These are phyloP conservation scores for Xylariaceae sp. DNA, from an alignment of 2,329 filamentous ascomycete species.

Conservation along the genomic window DNA sequence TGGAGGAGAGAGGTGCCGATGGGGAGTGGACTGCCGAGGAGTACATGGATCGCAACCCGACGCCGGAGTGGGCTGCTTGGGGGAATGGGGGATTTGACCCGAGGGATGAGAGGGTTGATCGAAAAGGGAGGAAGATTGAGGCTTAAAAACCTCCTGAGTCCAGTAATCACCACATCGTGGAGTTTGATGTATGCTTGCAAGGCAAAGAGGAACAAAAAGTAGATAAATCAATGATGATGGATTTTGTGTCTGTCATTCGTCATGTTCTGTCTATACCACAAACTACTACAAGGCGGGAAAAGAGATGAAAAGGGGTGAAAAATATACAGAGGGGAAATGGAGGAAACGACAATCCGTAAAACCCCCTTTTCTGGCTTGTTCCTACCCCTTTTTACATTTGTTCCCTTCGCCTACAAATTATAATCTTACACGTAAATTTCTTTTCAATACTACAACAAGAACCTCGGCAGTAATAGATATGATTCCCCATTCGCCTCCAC, in stretches of 20 bases:
- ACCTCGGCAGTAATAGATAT: conserved; percentile 1
- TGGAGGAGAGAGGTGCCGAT: conserved; percentile 64
- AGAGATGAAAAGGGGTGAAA: too few species aligned
- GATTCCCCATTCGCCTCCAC: too few species aligned
- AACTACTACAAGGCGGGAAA: too few species aligned
- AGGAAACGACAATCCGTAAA: too few species aligned
- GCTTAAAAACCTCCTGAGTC: conserved; percentile 13
- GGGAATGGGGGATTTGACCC: conserved; percentile 94
- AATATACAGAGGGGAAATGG: too few species aligned
- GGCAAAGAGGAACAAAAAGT: too few species aligned
- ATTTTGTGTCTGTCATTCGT: too few species aligned
- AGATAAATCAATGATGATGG: too few species aligned
- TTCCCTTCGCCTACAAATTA: conserved; percentile 18
- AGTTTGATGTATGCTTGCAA: neutral
- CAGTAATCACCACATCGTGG: neutral
- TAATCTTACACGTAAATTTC: conserved; percentile 29
- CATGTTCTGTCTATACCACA: too few species aligned
- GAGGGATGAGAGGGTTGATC: conserved; percentile 78
- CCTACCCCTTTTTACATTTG: conserved; percentile 11
- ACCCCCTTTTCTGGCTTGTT: conserved; percentile 9
- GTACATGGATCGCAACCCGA: conserved; percentile 79
- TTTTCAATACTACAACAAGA: too few species aligned
- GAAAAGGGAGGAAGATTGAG: conserved; percentile 70
- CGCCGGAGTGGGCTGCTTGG: conserved; percentile 92
- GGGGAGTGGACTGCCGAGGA: conserved; percentile 81